Conservation (phyloP, 2,329 filamentous ascomycete genomes). For the Paraphoma chrysanthemicola region DNA sequence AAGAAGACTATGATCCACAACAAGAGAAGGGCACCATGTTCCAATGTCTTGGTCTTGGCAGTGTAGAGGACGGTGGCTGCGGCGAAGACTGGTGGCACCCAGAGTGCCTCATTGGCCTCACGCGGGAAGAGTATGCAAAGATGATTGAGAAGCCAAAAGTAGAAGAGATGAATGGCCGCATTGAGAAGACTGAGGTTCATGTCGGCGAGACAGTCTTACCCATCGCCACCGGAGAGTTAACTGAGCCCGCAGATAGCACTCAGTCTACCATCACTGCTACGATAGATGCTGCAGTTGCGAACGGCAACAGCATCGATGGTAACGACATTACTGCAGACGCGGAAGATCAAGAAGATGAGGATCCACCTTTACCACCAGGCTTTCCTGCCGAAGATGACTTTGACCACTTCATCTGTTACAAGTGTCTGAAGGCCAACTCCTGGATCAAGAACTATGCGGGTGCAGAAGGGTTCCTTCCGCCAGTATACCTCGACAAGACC, state of each 20-base stretch:
- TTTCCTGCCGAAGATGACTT: constrained; percentile 92
- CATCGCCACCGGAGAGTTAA: constrained; percentile 12
- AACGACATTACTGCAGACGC: constrained; percentile 55
- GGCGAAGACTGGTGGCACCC: constrained; percentile 99
- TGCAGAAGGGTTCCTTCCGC: constrained; percentile 76
- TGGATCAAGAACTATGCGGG: constrained; percentile 93
- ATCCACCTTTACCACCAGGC: constrained; percentile 76
- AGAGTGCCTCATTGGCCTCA: constrained; percentile 84
- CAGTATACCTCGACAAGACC: constrained; percentile 64
- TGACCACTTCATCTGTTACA: constrained; percentile 90
- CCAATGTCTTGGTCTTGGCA: constrained; percentile 88
- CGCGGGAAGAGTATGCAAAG: constrained; percentile 73
- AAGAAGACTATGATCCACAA: constrained; percentile 84
- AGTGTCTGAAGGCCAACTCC: constrained; percentile 84
- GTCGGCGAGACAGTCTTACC: constrained; percentile 1
- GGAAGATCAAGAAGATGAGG: constrained; percentile 60
- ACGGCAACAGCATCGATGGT: constrained; percentile 33
- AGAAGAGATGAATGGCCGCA: constrained; percentile 11
- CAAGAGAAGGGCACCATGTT: constrained; percentile 98
- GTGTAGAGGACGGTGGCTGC: constrained; percentile 81
- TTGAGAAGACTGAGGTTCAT: constrained; percentile 14
- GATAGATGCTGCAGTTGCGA: constrained; percentile 26
- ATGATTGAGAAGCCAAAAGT: constrained; percentile 32
- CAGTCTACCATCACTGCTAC: constrained; percentile 16
- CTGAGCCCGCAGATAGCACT: constrained; percentile 12